These are phyloP conservation scores for Uronychia binucleata DNA, from an alignment of 73 alveolate genomes.

Conservation along the genomic window DNA sequence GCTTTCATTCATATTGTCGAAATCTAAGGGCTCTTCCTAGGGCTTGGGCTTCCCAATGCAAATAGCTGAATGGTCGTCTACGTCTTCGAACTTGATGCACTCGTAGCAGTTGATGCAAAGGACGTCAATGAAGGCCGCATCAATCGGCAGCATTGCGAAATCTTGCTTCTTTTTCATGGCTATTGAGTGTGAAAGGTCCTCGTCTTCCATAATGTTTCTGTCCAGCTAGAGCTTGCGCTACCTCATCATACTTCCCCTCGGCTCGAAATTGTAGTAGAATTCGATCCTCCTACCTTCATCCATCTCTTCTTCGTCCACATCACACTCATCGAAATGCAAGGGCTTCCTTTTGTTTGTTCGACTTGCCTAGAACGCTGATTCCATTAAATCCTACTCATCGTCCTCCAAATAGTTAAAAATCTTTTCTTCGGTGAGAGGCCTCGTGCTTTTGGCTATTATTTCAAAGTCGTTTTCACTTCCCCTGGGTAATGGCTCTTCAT, in stretches of 20 bases:
- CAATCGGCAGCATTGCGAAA: constrained; percentile 34
- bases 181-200: neutral
- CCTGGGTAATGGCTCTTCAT: neutral
- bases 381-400: neutral
- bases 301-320: neutral
- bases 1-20: neutral
- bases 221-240: neutral
- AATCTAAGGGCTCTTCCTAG: neutral
- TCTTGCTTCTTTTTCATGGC: neutral
- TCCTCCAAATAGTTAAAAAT: neutral
- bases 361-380: too few species aligned
- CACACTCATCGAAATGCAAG: neutral
- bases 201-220: neutral
- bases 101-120: constrained; percentile 59
- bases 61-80: constrained; percentile 32
- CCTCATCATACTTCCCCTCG: neutral
- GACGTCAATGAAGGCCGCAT: constrained; percentile 36
- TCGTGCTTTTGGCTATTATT: neutral
- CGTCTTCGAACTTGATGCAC: constrained; percentile 30
- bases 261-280: neutral
- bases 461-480: neutral
- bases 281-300: neutral
- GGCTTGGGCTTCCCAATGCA: constrained; percentile 9
- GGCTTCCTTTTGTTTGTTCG: neutral
- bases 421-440: neutral